Base-by-base conservation (phyloP, 257 asterid genomes). In the Striga asiatica region DNA sequence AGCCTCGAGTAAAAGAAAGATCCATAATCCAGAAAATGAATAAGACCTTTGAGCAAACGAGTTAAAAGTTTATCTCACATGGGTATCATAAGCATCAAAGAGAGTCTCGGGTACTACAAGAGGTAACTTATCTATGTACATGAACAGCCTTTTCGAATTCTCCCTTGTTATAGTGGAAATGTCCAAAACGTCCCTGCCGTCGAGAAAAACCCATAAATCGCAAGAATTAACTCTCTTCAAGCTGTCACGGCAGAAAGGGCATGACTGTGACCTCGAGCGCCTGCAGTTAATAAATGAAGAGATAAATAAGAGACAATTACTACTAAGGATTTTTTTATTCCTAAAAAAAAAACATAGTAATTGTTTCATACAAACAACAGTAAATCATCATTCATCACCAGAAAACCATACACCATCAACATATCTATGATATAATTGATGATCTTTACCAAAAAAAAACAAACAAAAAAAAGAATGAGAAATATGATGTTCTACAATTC, bases 241-340 rank as follows among this genome's bases (percentile, higher is more conserved):
- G 79, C 97, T 80, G 70, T 88, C 94, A 2, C 98, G 96, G 73
- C 98, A 91, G 54, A 88, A 91, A 9, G 98, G 98, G 67, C 98
- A 91, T 6, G 98, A 91, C 14, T 91, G 95, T 24, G 98, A 91
- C 74, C 89, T 80, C 7, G 87, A 34, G 8, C 80, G 91, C 98
- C 98, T 91, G 88, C 77, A 72, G 32, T 29, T 11, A 28, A 11
- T 31, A 42, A 1, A 47, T 8, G 38, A 8, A 17, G 47, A 29
- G 48, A 20, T 48, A 50, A 50, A 23, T 11, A 29, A 19, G n/a
- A n/a, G n/a, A n/a, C n/a, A n/a, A n/a, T n/a, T n/a, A n/a, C n/a
- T n/a, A n/a, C n/a, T n/a, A n/a, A n/a, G n/a, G n/a, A n/a, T n/a
- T n/a, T n/a, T n/a, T n/a, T 39, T 20, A 60, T 21, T 51, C n/a